Base-by-base conservation (phyloP, 352 stramenopile species). In the Globisporangium spinosum region DNA sequence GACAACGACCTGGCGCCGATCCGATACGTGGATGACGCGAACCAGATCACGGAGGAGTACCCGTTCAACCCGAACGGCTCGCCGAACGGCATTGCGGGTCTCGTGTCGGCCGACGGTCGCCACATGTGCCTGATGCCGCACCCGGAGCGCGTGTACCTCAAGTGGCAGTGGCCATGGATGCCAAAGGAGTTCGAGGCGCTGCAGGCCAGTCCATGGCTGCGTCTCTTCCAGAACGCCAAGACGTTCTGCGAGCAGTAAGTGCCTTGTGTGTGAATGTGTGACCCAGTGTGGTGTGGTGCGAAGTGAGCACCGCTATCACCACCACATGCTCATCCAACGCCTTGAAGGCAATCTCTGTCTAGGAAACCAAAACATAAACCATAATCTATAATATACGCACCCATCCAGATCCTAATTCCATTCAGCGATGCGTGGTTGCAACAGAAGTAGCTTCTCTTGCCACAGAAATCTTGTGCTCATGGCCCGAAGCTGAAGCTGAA, bases 121-220 rank as follows among this genome's bases (percentile, higher is more conserved):
- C 97, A 99, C 87, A 76, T 99, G 68, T 98, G 97, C 65, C 94
- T 99, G 81, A 99, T 99, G 98, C 98, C 98, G 60, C 98, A 99
- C 80, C 97, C 98, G 20, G 98, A 99, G 79, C 93, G 98, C 61
- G 94, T 92, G 40, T 99, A 98, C 78, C 95, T 98, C 64, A 94
- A 93, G 70, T 99, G 97, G 91, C 98, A 99, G 84, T 99, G 96
- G 95, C 97, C 97, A 32, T 99, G 94, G 81, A 91, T 91, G 72
- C 95, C 97, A 25, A 68, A 80, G 27, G 87, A 91, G 63, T 96
- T 97, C 73, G 82, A 93, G 32, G 67, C 85, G 62, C 67, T 83
- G 57, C 72, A 88, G 20, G 92, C 89, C 40, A 97, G 95, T 56
- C 97, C 97, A 13, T 99, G 97, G 97, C 77, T 99, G 60, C 95